Evolutionary conservation across 1,139 yeast genomes (phyloP), one percentile per base, ranked within the genome.

Genomic region (Candida glucosophila): DNA sequence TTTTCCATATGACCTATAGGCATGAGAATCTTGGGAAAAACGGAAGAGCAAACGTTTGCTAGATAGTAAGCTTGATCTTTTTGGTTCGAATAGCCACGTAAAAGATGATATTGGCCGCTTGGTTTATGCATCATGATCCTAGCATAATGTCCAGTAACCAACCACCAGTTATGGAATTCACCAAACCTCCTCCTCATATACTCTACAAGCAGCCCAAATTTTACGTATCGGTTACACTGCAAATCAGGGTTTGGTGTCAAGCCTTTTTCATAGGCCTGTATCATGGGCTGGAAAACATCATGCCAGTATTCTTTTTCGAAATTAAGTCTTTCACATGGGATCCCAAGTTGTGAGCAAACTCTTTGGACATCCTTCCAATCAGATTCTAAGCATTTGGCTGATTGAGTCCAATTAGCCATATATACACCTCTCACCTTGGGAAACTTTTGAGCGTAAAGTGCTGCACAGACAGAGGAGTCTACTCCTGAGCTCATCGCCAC

Each of bases 401-500:
- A 56, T 30, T 77, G 75, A 1, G 71, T 60, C 97, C 97, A 90
- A 55, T 90, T 90, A 18, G 86, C 83, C 97, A 90, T 90, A 50
- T 80, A 88, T 2, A 90, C 63, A 0, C 96, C 97, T 22, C 62
- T 54, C 1, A 80, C 92, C 22, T 77, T 73, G 5, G 49, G 57
- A 34, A 65, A 67, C 28, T 56, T 47, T 18, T 56, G 47, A 1
- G 79, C 66, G 44, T 74, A 73, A 30, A 86, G 40, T 0, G 90
- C 76, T 0, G 97, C 97, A 3, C 82, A 74, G 1, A 90, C 86
- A 1, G 95, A 79, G 0, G 97, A 86, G 49, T 90, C 98, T 1
- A 90, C 97, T 0, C 99, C 99, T 0, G 95, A 81, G 2, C 95
- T 85, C 96, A 90, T 85, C 14, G 97, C 95, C 3, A 90, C 72